phyloP scores from a whole-genome alignment of 2,329 filamentous ascomycete genomes.

The Paraconiothyrium brasiliense region DNA sequence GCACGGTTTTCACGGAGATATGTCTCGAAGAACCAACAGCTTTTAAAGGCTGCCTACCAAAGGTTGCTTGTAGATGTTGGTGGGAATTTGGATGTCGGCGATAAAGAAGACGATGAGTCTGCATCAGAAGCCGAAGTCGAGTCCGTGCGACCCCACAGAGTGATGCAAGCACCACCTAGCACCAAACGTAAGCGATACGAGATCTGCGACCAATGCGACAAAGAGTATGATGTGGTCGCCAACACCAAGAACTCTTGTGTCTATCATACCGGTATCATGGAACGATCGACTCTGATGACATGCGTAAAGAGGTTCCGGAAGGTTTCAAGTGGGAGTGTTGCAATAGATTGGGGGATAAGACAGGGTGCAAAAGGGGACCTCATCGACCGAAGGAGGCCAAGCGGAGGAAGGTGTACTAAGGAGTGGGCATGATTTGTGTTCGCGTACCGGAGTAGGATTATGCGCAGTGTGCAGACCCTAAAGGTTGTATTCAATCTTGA shows the following conservation, averaged over 20 bases:
- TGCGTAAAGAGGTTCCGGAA: constrained; percentile 32
- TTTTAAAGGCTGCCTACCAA: too few species aligned
- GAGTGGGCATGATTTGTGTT: background rate
- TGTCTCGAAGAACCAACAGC: background rate
- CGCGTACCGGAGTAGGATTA: too few species aligned
- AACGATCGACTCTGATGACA: constrained; percentile 32
- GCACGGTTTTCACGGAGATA: background rate
- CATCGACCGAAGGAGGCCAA: constrained; percentile 29
- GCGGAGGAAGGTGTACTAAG: constrained; percentile 11
- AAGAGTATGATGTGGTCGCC: constrained; percentile 32
- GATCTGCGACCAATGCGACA: constrained; percentile 32
- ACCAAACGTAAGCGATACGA: constrained; percentile 20
- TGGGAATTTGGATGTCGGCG: background rate
- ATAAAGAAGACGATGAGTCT: background rate
- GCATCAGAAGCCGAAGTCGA: constrained; percentile 23
- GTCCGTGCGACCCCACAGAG: background rate
- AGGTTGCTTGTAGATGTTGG: too few species aligned
- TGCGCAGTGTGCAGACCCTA: too few species aligned
- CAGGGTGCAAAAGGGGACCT: constrained; percentile 33
- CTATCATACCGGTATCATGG: constrained; percentile 41
- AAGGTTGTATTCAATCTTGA: too few species aligned
- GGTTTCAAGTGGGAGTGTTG: constrained; percentile 46
- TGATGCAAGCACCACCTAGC: background rate
- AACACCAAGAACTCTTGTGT: constrained; percentile 26
- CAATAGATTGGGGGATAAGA: constrained; percentile 16